Evolutionary conservation across 352 stramenopile species (phyloP).

Genomic region (Pilasporangium apinafurcum): DNA sequence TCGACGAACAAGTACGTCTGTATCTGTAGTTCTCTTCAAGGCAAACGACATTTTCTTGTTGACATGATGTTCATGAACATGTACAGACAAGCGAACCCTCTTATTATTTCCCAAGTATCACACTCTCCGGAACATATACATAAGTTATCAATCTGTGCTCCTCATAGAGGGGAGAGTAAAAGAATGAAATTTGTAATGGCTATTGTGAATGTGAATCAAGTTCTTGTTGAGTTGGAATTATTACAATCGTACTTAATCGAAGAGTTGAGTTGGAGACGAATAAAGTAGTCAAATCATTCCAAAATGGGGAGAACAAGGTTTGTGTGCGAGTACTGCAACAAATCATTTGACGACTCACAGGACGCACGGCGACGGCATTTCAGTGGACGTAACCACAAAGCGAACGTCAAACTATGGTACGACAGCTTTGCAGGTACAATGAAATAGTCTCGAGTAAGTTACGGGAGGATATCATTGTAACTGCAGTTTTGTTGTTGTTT

Average conservation of each 20-base stretch:
- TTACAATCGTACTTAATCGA: slow-evolving; percentile 42
- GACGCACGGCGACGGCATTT: slow-evolving; percentile 63
- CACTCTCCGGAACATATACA: slow-evolving; percentile 66
- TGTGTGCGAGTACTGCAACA: slow-evolving; percentile 76
- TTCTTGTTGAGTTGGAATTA: too few species aligned
- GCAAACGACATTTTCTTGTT: neutral
- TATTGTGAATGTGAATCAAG: too few species aligned
- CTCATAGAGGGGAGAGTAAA: neutral
- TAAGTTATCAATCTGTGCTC: slow-evolving; percentile 13
- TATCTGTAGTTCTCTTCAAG: neutral
- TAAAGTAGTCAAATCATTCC: too few species aligned
- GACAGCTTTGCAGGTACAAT: slow-evolving; percentile 63
- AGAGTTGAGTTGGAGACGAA: too few species aligned
- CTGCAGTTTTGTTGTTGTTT: slow-evolving; percentile 14
- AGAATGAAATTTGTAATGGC: too few species aligned
- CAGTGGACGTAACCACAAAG: slow-evolving; percentile 61
- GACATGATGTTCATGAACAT: neutral
- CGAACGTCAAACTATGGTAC: slow-evolving; percentile 84
- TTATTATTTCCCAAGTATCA: slow-evolving; percentile 87
- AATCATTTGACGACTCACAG: slow-evolving; percentile 73
- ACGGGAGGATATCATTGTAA: slow-evolving; percentile 75
- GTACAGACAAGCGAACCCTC: slow-evolving; percentile 50
- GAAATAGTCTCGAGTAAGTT: slow-evolving; percentile 36
- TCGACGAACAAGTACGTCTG: slow-evolving; percentile 85
- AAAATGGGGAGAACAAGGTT: slow-evolving; percentile 54